Evolutionary conservation across 768 basidiomycete genomes (phyloP), one percentile per base, ranked within the genome.

Genomic region (Floccularia luteovirens): DNA sequence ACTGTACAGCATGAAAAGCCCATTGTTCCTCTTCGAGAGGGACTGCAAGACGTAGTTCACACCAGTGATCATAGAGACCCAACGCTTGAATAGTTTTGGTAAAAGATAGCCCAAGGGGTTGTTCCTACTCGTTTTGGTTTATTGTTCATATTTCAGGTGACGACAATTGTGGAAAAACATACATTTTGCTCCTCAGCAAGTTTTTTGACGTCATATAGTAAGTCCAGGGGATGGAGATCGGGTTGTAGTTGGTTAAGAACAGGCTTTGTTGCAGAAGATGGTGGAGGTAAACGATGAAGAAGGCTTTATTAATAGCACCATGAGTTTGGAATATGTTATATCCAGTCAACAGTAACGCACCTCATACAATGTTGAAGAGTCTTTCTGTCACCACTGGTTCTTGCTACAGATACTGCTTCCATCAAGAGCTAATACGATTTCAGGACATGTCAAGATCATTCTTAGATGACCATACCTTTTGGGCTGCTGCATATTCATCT

Each of bases 361-460:
- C 82, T 84, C 50, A 81, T 81, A 48, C 87, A 90, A 53, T 87
- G 82, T 48, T 89, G 83, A 36, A 90, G 63, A 8, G 81, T 82
- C 33, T 78, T 50, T 39, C 71, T 77, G 56, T 91, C 89, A 24
- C 79, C 77, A 22, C 68, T 74, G 5, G 79, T 79, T 38, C 89
- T 75, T 38, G 87, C 74, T n/a, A 83, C 77, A 31, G 74, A 72
- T 44, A 90, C 80, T 2, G 87, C 89, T 62, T 91, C 89, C 23
- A 71, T 64, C 11, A 90, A 60, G 38, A 83, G 63, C 88, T 91
- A 40, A 39, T 20, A 42, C 43, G 12, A 43, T 28, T 11, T 27
- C 19, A 8, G 25, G 19, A 23, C n/a, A 13, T 3, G 28, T 19
- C 1, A 24, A 27, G 8, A 7, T 10, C 1, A 19, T 5, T 35